Percentiles rank a stretch among this genome's conserved stretches.
These are phyloP conservation scores for Phaeosphaeriaceae sp. DNA, from an alignment of 2,329 filamentous ascomycete genomes.

Conservation along the genomic window DNA sequence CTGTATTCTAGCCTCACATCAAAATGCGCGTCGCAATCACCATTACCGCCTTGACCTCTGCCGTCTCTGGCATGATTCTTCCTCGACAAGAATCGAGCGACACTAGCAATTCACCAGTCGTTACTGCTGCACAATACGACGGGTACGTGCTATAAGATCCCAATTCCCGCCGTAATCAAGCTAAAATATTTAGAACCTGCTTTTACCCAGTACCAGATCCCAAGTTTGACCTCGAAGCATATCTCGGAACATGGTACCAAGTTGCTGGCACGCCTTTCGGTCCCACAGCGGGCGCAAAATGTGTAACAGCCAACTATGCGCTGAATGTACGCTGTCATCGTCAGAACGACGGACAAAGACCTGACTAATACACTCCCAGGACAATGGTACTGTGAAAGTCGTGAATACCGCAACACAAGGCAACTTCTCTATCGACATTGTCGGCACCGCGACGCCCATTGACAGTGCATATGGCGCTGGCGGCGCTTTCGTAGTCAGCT, in stretches of 20 bases:
- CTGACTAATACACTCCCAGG: slow-evolving; percentile 6
- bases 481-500: slow-evolving; percentile 33
- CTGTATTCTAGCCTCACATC: not conserved
- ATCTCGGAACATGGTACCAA: slow-evolving; percentile 40
- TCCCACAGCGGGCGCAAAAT: slow-evolving; percentile 31
- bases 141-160: slow-evolving; percentile 8
- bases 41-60: slow-evolving; percentile 24
- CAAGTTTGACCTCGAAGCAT: slow-evolving; percentile 33
- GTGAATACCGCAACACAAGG: slow-evolving; percentile 31
- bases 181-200: slow-evolving; percentile 17
- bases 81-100: slow-evolving; percentile 19
- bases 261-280: slow-evolving; percentile 40
- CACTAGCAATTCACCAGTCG: slow-evolving; percentile 15
- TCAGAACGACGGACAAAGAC: not conserved
- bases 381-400: slow-evolving; percentile 33
- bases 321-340: slow-evolving; percentile 20
- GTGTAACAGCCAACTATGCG: slow-evolving; percentile 31
- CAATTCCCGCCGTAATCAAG: not conserved
- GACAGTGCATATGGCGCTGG: slow-evolving; percentile 26
- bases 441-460: slow-evolving; percentile 31
- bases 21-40: slow-evolving; percentile 26
- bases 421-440: slow-evolving; percentile 17
- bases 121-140: slow-evolving; percentile 31
- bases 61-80: slow-evolving; percentile 19
- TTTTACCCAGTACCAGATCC: slow-evolving; percentile 36